Evolutionary conservation across 179 eudicot genomes (phyloP).

Genomic region (Silene noctiflora): DNA sequence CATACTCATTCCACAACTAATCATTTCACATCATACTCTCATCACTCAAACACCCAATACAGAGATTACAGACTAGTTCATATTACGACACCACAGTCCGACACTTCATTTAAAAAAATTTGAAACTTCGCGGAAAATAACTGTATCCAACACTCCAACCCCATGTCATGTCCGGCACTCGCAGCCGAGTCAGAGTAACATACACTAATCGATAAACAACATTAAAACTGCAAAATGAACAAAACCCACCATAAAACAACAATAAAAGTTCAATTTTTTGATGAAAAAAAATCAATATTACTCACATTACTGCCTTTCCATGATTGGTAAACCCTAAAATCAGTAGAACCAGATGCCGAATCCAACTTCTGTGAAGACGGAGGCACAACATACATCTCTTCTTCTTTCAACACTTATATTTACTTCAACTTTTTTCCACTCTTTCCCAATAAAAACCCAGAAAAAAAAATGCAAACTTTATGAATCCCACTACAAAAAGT

Average conservation of each 20-base stretch:
- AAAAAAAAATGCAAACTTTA: constrained; percentile 23
- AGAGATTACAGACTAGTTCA: too few relatives aligned
- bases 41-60: neutral
- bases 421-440: neutral
- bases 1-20: constrained; percentile 12
- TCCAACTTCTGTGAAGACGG: constrained; percentile 58
- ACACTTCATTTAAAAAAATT: too few relatives aligned
- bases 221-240: neutral
- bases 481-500: constrained; percentile 8
- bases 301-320: constrained; percentile 97
- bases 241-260: neutral
- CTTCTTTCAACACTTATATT: constrained; percentile 4
- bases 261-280: neutral
- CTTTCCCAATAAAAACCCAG: neutral
- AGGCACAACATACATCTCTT: constrained; percentile 69
- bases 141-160: too few relatives aligned
- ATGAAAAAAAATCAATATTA: neutral
- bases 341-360: constrained; percentile 53
- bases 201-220: neutral
- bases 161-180: too few relatives aligned
- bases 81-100: too few relatives aligned
- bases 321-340: constrained; percentile 63
- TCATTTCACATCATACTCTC: neutral
- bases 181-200: too few relatives aligned
- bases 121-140: too few relatives aligned